Evolutionary conservation across 441 rosid genomes (phyloP).

Genomic region (Melastoma candidum): DNA sequence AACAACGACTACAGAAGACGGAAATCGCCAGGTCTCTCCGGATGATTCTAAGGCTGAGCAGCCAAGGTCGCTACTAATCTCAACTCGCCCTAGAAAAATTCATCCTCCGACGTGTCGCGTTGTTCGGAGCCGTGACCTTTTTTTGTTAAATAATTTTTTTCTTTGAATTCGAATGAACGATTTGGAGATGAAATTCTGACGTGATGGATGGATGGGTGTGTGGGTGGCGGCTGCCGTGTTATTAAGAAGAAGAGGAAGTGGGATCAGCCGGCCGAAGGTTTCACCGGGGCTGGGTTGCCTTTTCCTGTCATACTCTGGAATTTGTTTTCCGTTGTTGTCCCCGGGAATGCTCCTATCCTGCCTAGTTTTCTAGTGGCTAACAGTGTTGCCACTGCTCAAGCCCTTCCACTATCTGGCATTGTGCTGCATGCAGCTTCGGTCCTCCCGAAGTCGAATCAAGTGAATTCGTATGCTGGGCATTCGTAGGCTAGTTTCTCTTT

Average conservation of each 20-base stretch:
- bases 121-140: too few relatives aligned
- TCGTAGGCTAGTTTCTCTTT: background rate
- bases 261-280: slow-evolving; percentile 87
- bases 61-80: too few relatives aligned
- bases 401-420: slow-evolving; percentile 22
- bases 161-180: too few relatives aligned
- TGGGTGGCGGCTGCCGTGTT: slow-evolving; percentile 1
- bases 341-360: slow-evolving; percentile 22
- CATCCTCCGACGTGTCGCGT: too few relatives aligned
- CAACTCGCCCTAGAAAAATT: too few relatives aligned
- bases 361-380: slow-evolving; percentile 22
- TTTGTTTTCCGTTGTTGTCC: slow-evolving; percentile 18
- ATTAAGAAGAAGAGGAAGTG: slow-evolving; percentile 77
- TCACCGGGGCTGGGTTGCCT: slow-evolving; percentile 39
- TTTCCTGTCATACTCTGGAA: slow-evolving; percentile 18
- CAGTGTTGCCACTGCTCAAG: slow-evolving; percentile 20
- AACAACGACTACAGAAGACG: too few relatives aligned
- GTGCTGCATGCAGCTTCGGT: slow-evolving; percentile 24
- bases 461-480: slow-evolving; percentile 20
- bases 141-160: too few relatives aligned
- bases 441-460: slow-evolving; percentile 34
- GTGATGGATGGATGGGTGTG: background rate
- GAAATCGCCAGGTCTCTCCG: too few relatives aligned
- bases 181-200: too few relatives aligned
- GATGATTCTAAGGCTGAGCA: too few relatives aligned